Percentiles rank a stretch among this genome's conserved stretches.
These are phyloP conservation scores for Cyamopsis tetragonoloba DNA, from an alignment of 306 rosid species.

Conservation along the genomic window DNA sequence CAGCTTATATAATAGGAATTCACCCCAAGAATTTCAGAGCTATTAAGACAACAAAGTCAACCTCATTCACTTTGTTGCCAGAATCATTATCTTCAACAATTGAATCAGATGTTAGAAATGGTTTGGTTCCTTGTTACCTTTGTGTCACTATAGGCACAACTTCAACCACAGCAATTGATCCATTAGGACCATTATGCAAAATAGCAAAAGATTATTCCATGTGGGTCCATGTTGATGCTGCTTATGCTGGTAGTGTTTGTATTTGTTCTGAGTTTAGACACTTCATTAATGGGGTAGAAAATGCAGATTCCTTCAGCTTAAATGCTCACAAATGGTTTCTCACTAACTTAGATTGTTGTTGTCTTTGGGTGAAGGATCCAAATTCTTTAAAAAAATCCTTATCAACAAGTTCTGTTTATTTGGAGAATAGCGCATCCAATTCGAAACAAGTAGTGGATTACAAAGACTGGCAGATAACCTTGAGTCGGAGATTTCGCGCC, in stretches of 20 bases:
- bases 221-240: constrained; percentile 73
- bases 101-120: constrained; percentile 34
- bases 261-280: constrained; percentile 64
- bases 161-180: constrained; percentile 55
- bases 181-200: constrained; percentile 33
- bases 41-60: constrained; percentile 23
- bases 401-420: constrained; percentile 39
- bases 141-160: constrained; percentile 64
- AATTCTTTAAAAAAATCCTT: constrained; percentile 25
- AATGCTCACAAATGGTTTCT: constrained; percentile 69
- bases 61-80: constrained; percentile 35
- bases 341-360: constrained; percentile 46
- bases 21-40: constrained; percentile 32
- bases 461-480: constrained; percentile 60
- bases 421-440: constrained; percentile 48
- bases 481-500: constrained; percentile 52
- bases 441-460: constrained; percentile 49
- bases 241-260: constrained; percentile 59
- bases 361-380: constrained; percentile 57
- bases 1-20: constrained; percentile 52
- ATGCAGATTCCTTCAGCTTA: constrained; percentile 48
- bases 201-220: constrained; percentile 39
- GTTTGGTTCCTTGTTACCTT: constrained; percentile 54
- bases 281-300: constrained; percentile 43
- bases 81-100: constrained; percentile 7